A percentile compares a stretch with the other conserved stretches of the same genome.
Conservation (phyloP, 2,329 filamentous ascomycete genomes). For the Alternaria ethzedia region DNA sequence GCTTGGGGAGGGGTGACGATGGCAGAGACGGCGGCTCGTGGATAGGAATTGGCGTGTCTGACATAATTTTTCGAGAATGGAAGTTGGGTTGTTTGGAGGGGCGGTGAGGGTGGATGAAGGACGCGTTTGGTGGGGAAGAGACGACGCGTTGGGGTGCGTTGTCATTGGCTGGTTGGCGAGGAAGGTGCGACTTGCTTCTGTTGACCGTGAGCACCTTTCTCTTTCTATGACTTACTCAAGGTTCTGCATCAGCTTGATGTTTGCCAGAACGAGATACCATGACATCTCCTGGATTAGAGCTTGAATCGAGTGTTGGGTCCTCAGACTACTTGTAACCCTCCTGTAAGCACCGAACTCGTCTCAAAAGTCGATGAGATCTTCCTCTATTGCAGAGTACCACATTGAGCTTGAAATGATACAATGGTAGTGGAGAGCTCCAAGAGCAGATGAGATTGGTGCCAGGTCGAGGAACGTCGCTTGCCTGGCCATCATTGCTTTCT, state of each 20-base stretch:
- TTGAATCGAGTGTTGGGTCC: background rate
- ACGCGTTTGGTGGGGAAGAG: constrained; percentile 10
- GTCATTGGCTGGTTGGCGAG: constrained; percentile 7
- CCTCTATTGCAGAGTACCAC: background rate
- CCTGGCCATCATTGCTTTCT: background rate
- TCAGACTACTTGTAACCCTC: background rate
- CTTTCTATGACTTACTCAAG: background rate
- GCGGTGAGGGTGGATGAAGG: constrained; percentile 16
- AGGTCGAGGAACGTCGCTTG: background rate
- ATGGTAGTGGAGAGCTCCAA: background rate
- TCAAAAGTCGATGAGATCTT: background rate
- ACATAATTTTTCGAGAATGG: constrained; percentile 19
- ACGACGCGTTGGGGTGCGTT: constrained; percentile 8
- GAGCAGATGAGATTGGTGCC: background rate
- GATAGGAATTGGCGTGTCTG: constrained; percentile 35
- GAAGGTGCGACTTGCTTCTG: background rate
- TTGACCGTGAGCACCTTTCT: background rate
- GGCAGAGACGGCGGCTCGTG: constrained; percentile 64
- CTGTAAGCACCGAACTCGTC: background rate
- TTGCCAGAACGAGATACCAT: background rate
- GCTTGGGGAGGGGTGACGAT: constrained; percentile 78
- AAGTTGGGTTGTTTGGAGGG: constrained; percentile 12
- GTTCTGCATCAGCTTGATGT: background rate
- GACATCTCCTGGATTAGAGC: background rate
- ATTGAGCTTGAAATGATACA: background rate